Evolutionary conservation across 2,329 filamentous ascomycete species (phyloP).

Genomic region (Verticillium alfalfae): DNA sequence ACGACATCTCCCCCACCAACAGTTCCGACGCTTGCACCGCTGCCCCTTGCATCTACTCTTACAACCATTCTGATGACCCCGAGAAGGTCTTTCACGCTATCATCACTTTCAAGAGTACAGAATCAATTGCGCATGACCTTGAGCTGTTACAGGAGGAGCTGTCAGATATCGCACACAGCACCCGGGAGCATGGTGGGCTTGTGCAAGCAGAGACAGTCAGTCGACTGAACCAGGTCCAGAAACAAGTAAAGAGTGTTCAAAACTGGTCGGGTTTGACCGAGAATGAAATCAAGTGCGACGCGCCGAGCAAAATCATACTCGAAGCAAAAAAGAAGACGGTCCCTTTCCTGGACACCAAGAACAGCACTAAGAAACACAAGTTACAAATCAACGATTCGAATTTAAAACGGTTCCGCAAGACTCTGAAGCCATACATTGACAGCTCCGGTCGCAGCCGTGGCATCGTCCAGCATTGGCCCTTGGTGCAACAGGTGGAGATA

Average conservation of each 20-base stretch:
- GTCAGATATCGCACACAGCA: not conserved
- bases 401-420: not conserved
- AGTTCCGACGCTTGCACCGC: conserved; percentile 13
- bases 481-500: conserved; percentile 11
- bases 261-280: conserved; percentile 7
- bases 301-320: not conserved
- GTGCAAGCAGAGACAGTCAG: not conserved
- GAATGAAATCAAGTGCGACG: not conserved
- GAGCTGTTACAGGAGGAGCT: conserved; percentile 3
- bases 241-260: conserved; percentile 2
- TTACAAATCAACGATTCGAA: not conserved
- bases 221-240: not conserved
- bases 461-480: conserved; percentile 5
- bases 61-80: not conserved
- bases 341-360: not conserved
- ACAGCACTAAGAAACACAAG: not conserved
- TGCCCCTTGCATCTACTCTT: conserved; percentile 9
- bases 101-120: conserved; percentile 8
- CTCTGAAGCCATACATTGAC: conserved; percentile 7
- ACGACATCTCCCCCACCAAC: conserved; percentile 7
- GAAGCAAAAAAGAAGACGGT: not conserved
- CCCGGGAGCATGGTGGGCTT: not conserved
- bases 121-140: conserved; percentile 9
- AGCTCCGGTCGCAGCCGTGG: not conserved
- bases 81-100: not conserved